Percentiles rank a stretch among this genome's conserved stretches.
Evolutionary conservation across 2,329 filamentous ascomycete species (phyloP).

Genomic region (Colletotrichum falcatum): DNA sequence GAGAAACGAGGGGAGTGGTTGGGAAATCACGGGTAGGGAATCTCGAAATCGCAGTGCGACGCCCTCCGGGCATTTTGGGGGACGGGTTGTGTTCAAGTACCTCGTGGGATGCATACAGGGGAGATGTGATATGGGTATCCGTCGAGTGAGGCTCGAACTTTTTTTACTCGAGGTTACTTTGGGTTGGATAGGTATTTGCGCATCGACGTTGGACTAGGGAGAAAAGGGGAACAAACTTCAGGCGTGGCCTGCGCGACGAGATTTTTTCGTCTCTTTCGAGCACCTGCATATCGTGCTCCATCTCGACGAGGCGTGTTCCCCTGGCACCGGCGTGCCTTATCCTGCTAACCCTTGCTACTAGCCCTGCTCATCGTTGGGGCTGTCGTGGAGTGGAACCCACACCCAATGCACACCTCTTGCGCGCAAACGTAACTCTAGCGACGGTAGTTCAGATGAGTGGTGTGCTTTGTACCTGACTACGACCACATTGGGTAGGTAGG

Average conservation of each 20-base stretch:
- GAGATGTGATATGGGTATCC: constrained; percentile 12
- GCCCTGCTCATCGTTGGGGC: constrained; percentile 32
- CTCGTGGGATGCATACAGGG: constrained; percentile 15
- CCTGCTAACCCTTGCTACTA: constrained; percentile 32
- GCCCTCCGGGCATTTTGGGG: constrained; percentile 4
- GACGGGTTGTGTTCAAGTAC: constrained; percentile 38
- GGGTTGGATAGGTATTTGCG: constrained; percentile 35
- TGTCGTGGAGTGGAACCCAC: constrained; percentile 6
- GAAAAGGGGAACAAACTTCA: constrained; percentile 41
- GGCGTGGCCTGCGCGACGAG: constrained; percentile 38
- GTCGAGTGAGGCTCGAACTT: constrained; percentile 29
- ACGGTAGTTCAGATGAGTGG: neutral
- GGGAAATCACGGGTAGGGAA: constrained; percentile 27
- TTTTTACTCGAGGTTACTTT: constrained; percentile 20
- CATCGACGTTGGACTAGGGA: constrained; percentile 39
- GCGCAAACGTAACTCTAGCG: constrained; percentile 7
- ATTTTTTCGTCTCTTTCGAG: constrained; percentile 26
- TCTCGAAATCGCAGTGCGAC: constrained; percentile 3
- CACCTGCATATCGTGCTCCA: constrained; percentile 36
- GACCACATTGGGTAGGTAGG: neutral
- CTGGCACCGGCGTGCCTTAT: constrained; percentile 35
- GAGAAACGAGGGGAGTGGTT: constrained; percentile 31
- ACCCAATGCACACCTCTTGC: constrained; percentile 1
- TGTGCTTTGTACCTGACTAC: constrained; percentile 11
- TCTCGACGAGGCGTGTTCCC: constrained; percentile 36